Conservation (phyloP, 352 stramenopile genomes). For the Pythium aquatile region DNA sequence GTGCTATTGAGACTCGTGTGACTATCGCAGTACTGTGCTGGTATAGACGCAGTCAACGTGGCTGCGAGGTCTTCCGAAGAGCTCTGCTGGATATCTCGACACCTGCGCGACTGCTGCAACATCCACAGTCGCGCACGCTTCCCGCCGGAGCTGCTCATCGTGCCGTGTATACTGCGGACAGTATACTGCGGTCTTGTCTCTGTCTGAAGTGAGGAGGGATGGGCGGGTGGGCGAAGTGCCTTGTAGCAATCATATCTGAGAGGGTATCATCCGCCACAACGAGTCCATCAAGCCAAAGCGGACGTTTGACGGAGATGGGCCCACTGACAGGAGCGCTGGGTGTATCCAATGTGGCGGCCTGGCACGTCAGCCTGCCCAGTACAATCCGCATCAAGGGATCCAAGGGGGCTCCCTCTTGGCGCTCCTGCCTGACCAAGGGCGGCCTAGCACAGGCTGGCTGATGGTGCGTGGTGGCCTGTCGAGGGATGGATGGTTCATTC, state of each 20-base stretch:
- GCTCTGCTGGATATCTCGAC: no score
- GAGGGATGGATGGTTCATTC: neutral
- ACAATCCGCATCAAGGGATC: neutral
- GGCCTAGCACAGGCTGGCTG: no score
- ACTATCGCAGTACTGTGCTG: no score
- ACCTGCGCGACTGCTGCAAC: neutral
- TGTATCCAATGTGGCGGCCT: neutral
- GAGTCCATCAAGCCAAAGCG: neutral
- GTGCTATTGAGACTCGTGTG: no score
- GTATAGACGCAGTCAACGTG: no score
- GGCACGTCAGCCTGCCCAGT: neutral
- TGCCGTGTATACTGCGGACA: neutral
- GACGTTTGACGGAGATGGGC: neutral
- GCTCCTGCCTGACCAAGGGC: neutral
- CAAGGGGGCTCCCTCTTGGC: neutral
- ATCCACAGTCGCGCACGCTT: neutral
- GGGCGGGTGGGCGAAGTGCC: neutral
- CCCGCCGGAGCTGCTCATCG: neutral
- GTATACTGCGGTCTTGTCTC: neutral
- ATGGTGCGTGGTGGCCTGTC: no score
- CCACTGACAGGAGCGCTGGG: neutral
- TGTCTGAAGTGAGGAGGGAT: neutral
- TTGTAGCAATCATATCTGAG: neutral
- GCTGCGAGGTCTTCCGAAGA: no score
- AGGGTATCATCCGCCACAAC: neutral